Conservation (phyloP, 768 basidiomycete species). For the Pleurotus citrinopileatus region DNA sequence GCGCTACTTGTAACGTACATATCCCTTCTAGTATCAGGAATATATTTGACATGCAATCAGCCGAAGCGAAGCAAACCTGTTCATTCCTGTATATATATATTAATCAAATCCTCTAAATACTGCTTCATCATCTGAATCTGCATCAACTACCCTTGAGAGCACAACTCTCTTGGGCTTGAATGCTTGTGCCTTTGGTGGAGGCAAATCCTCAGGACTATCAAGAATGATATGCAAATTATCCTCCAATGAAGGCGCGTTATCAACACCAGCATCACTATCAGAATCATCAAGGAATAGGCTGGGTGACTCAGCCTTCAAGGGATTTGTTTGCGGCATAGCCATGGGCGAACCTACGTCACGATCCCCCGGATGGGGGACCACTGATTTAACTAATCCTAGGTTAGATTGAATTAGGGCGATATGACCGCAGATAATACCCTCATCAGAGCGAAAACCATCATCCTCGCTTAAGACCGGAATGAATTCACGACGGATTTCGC, state of each 20-base stretch:
- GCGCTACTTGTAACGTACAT: too few species aligned
- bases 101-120: constrained; percentile 70
- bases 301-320: neutral
- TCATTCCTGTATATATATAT: too few species aligned
- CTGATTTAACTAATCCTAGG: constrained; percentile 19
- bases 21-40: too few species aligned
- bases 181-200: constrained; percentile 22
- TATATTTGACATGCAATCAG: too few species aligned
- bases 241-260: constrained; percentile 21
- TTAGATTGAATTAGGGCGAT: constrained; percentile 6
- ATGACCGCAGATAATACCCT: neutral
- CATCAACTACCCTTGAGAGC: constrained; percentile 44
- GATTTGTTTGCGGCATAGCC: constrained; percentile 11
- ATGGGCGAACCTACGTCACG: constrained; percentile 2
- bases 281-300: constrained; percentile 13
- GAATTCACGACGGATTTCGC: neutral
- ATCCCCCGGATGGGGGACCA: neutral
- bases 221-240: constrained; percentile 14
- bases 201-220: constrained; percentile 25
- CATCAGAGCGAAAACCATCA: neutral
- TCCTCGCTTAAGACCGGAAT: neutral
- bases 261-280: constrained; percentile 14
- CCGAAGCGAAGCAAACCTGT: too few species aligned
- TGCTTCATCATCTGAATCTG: constrained; percentile 70
- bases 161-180: constrained; percentile 24